Evolutionary conservation across 768 basidiomycete genomes (phyloP).

Genomic region (Neoboletus magnificus): DNA sequence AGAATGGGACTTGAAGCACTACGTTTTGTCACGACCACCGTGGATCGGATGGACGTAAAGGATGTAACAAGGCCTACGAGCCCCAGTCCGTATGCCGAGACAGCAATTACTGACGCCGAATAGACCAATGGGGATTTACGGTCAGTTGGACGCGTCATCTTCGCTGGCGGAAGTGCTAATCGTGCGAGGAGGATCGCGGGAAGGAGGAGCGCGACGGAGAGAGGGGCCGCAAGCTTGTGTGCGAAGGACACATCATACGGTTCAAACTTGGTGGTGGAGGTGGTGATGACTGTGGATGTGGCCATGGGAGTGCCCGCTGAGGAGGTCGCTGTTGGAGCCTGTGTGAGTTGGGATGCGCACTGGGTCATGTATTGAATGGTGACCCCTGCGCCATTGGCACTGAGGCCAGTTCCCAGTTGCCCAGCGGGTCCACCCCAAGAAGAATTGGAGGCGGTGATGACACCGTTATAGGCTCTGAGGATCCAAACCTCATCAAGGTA

Average conservation of each 20-base stretch:
- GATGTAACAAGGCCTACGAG: conserved; percentile 59
- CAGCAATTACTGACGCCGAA: conserved; percentile 36
- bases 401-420: conserved; percentile 54
- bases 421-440: conserved; percentile 71
- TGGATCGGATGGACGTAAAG: conserved; percentile 52
- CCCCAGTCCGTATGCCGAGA: conserved; percentile 57
- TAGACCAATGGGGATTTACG: conserved; percentile 32
- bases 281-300: conserved; percentile 14
- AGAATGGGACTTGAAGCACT: conserved; percentile 36
- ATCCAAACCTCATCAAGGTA: conserved; percentile 79
- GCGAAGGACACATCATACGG: conserved; percentile 41
- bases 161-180: conserved; percentile 38
- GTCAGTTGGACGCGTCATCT: conserved; percentile 19
- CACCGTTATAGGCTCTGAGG: conserved; percentile 66
- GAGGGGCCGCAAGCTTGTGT: conserved; percentile 47
- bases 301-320: conserved; percentile 11
- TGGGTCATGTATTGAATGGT: conserved; percentile 52
- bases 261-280: conserved; percentile 17
- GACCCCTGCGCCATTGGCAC: conserved; percentile 69
- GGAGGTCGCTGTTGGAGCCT: conserved; percentile 24
- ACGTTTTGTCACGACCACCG: conserved; percentile 31
- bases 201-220: conserved; percentile 46
- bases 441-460: conserved; percentile 50
- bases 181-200: conserved; percentile 42
- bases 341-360: conserved; percentile 48